Percentiles rank a stretch among this genome's conserved stretches.
Conservation (phyloP, 2,329 filamentous ascomycete genomes). For the Emericellopsis cladophorae region DNA sequence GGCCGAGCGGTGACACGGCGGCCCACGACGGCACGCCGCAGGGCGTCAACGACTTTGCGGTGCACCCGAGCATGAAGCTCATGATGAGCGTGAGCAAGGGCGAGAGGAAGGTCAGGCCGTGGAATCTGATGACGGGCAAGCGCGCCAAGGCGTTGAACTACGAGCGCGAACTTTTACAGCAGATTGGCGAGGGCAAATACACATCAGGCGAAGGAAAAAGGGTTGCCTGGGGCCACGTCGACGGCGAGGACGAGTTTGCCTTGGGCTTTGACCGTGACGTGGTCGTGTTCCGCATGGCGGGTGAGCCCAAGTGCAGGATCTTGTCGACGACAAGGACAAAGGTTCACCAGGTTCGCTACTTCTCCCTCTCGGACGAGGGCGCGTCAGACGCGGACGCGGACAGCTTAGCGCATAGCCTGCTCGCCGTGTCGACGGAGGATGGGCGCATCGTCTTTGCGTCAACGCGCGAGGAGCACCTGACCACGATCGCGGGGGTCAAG, state of each 20-base stretch:
- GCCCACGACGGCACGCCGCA: conserved; percentile 66
- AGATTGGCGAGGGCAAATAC: conserved; percentile 65
- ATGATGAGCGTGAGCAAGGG: conserved; percentile 89
- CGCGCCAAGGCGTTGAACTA: conserved; percentile 92
- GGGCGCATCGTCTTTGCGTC: conserved; percentile 77
- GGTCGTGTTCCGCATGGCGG: conserved; percentile 80
- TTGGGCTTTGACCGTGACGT: conserved; percentile 81
- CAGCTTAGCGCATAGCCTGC: conserved; percentile 30
- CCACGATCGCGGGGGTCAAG: conserved; percentile 23
- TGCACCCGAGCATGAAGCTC: conserved; percentile 92
- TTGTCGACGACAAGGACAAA: conserved; percentile 56
- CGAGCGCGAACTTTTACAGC: conserved; percentile 54
- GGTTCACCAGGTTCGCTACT: conserved; percentile 69
- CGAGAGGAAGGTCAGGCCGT: conserved; percentile 83
- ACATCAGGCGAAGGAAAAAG: conserved; percentile 70
- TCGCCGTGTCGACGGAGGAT: conserved; percentile 82
- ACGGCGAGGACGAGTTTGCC: conserved; percentile 68
- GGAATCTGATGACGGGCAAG: conserved; percentile 94
- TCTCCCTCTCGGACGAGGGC: conserved; percentile 32
- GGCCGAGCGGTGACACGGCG: conserved; percentile 84
- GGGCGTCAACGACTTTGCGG: conserved; percentile 90
- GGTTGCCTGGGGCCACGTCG: conserved; percentile 66
- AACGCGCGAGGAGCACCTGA: conserved; percentile 40
- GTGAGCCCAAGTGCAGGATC: conserved; percentile 63
- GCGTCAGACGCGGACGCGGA: conserved; percentile 7